Evolutionary conservation across 2,329 filamentous ascomycete species (phyloP).

Genomic region (Fusarium cyanostomum): DNA sequence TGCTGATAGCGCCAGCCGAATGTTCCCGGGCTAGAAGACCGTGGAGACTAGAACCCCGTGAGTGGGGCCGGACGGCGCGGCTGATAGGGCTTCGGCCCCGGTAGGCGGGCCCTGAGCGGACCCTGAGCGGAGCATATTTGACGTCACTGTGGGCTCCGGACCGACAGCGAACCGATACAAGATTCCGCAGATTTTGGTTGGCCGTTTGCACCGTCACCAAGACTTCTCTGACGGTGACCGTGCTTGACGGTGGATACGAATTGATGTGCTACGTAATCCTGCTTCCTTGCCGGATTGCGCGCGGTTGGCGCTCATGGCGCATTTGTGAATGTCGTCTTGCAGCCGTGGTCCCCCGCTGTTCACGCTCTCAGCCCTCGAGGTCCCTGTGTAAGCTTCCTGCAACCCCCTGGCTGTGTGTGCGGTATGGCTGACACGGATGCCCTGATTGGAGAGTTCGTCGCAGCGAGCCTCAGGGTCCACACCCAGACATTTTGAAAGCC

Average conservation of each 20-base stretch:
- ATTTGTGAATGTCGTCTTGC: constrained; percentile 1
- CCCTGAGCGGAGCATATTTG: constrained; percentile 34
- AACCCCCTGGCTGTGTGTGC: constrained; percentile 20
- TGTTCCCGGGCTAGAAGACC: constrained; percentile 10
- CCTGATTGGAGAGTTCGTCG: constrained; percentile 32
- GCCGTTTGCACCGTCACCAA: constrained; percentile 30
- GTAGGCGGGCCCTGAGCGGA: constrained; percentile 23
- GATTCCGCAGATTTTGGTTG: constrained; percentile 17
- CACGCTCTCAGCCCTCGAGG: neutral
- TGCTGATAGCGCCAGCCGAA: constrained; percentile 29
- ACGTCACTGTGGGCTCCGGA: constrained; percentile 45
- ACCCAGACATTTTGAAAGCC: constrained; percentile 14
- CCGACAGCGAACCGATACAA: constrained; percentile 17
- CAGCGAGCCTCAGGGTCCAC: constrained; percentile 44
- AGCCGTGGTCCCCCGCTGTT: constrained; percentile 3
- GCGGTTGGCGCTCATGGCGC: constrained; percentile 10
- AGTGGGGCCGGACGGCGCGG: constrained; percentile 41
- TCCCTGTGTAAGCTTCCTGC: constrained; percentile 4
- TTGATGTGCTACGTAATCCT: constrained; percentile 20
- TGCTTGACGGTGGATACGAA: constrained; percentile 32
- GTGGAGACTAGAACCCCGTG: constrained; percentile 6
- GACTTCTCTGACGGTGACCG: constrained; percentile 34
- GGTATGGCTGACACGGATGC: constrained; percentile 19
- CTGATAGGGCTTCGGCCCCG: constrained; percentile 44
- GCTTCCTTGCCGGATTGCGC: constrained; percentile 24